Base-by-base conservation (phyloP, 2,329 filamentous ascomycete genomes). In the Colletotrichum caudatum region DNA sequence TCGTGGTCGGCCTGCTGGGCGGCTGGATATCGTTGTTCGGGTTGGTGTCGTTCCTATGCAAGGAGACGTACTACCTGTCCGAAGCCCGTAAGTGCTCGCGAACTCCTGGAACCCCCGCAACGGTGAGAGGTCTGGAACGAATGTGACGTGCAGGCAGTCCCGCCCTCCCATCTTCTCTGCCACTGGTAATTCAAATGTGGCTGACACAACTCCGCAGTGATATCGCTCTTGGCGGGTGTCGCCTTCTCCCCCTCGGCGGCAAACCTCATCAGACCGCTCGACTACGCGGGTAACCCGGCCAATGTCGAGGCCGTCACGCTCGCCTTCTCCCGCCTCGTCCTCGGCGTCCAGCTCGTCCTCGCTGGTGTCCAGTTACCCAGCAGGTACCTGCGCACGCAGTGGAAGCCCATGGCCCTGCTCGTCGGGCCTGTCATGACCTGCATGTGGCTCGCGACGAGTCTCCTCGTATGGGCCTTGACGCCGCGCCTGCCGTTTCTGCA, bases 11-110 rank as follows among this genome's bases (percentile, higher is more conserved):
- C 64, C 88, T 93, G 9, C 82, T 97, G 16, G 95, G 95, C 18
- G 95, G 93, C 1, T 98, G 97, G 83, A 91, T 98, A 73, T 94
- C 93, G 0, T 76, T 97, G n/a, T 98, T 97, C 78, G 94, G 94
- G 4, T 84, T 98, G 54, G 94, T 98, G 0, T 97, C 94, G 0
- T 97, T 94, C 78, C 87, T 97, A 23, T 87, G 93, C 78, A 97
- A 98, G 79, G 95, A 97, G 82, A 92, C 90, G 69, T 95, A 93
- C 78, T 97, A 97, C 79, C 87, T 98, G 1, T 97, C 94, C 1
- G 95, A 98, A 87, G 93, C 95, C 64, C 84, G 94, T 95, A 84
- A 80, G 92, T 89, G 26, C 35, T 46, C 33, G 46, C 26, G 26
- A 41, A 29, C 58, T 20, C 44, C 39, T 18, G 58, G 41, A 46